A percentile compares a stretch with the other conserved stretches of the same genome.
Conservation (phyloP, 2,329 filamentous ascomycete genomes). For the Alternaria alternata region DNA sequence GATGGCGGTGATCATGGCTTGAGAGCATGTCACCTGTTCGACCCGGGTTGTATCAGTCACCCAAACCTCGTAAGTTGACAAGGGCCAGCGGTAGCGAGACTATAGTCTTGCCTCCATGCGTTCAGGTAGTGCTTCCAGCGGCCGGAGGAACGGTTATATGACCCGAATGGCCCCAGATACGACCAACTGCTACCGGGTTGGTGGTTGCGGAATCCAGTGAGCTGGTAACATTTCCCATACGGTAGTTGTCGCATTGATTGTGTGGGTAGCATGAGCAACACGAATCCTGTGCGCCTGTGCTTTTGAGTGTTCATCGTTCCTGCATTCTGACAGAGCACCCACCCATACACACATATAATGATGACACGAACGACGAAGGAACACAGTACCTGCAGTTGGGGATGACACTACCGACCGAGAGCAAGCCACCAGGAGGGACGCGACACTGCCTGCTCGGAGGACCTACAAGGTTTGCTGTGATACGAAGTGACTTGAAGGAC, state of each 20-base stretch:
- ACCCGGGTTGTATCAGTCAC: background rate
- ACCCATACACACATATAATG: background rate
- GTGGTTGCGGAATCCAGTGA: constrained; percentile 12
- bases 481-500: background rate
- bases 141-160: constrained; percentile 23
- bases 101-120: constrained; percentile 19
- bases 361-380: constrained; percentile 8
- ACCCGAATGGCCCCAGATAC: constrained; percentile 16
- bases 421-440: constrained; percentile 1
- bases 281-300: background rate
- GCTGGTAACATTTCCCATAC: constrained; percentile 2
- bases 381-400: constrained; percentile 4
- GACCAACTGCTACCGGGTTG: constrained; percentile 14
- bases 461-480: background rate
- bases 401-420: constrained; percentile 4
- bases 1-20: background rate
- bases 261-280: background rate
- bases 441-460: background rate
- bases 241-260: background rate
- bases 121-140: constrained; percentile 19
- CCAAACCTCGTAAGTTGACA: background rate
- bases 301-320: constrained; percentile 4
- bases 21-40: background rate
- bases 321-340: constrained; percentile 8
- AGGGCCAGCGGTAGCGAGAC: background rate